These are phyloP conservation scores for Hymenoscyphus scutula DNA, from an alignment of 2,329 filamentous ascomycete species.

Conservation along the genomic window DNA sequence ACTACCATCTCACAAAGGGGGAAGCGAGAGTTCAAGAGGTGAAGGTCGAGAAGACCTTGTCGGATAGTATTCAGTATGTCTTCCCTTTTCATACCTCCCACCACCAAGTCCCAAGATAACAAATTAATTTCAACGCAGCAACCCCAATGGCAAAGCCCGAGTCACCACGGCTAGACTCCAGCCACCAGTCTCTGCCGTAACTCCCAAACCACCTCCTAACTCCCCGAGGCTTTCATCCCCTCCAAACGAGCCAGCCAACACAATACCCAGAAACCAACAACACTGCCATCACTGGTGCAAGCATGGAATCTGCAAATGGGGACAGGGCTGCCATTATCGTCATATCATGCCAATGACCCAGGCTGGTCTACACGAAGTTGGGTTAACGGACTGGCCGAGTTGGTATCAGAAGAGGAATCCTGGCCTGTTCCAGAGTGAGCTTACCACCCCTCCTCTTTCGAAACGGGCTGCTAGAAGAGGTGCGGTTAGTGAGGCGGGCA, in stretches of 20 bases:
- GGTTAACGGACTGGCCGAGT: conserved; percentile 42
- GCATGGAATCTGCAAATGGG: conserved; percentile 48
- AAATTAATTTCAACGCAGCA: background rate
- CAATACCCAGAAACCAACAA: conserved; percentile 9
- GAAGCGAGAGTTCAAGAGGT: background rate
- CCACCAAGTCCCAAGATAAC: background rate
- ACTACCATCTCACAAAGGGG: conserved; percentile 20
- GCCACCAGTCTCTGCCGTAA: background rate
- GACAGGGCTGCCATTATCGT: conserved; percentile 42
- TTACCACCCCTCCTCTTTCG: background rate
- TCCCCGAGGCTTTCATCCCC: background rate
- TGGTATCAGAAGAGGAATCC: conserved; percentile 41
- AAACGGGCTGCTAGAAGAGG: conserved; percentile 2
- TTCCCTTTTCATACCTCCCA: background rate
- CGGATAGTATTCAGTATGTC: background rate
- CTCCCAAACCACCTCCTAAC: conserved; percentile 9
- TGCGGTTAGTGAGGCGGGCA: background rate
- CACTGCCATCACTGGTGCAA: conserved; percentile 50
- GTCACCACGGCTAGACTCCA: background rate
- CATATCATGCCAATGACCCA: conserved; percentile 48
- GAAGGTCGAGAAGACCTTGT: conserved; percentile 5
- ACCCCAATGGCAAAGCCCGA: background rate
- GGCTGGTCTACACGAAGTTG: conserved; percentile 43
- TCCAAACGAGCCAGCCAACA: background rate
- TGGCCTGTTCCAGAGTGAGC: conserved; percentile 24